A percentile compares a stretch with the other conserved stretches of the same genome.
phyloP scores from a whole-genome alignment of 768 basidiomycete genomes.

The Russula emetica region DNA sequence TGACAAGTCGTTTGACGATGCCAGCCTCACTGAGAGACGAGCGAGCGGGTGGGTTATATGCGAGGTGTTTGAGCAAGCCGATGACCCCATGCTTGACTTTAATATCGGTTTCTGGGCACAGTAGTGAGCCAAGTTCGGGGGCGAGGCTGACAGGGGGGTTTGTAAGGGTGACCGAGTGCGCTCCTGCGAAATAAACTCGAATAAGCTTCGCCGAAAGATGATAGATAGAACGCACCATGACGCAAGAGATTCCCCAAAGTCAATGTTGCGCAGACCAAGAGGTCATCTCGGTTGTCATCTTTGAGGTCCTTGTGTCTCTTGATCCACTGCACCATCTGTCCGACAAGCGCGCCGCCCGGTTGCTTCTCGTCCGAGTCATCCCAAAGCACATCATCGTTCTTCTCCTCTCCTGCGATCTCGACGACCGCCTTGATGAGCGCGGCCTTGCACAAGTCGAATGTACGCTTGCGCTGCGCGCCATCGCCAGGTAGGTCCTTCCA shows the following conservation, averaged over 20 bases:
- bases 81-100: conserved; percentile 88
- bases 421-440: conserved; percentile 83
- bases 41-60: conserved; percentile 58
- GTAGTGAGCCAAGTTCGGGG: conserved; percentile 56
- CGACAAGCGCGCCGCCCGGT: conserved; percentile 70
- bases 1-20: conserved; percentile 56
- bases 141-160: conserved; percentile 53
- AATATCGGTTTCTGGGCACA: conserved; percentile 61
- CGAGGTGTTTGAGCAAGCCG: conserved; percentile 82
- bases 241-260: conserved; percentile 78
- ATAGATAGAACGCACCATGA: conserved; percentile 48
- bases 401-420: conserved; percentile 78
- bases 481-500: conserved; percentile 54
- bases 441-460: conserved; percentile 78
- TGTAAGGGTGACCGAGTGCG: conserved; percentile 53
- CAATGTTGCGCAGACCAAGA: conserved; percentile 78
- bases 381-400: conserved; percentile 75
- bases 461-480: conserved; percentile 57
- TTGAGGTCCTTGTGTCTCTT: conserved; percentile 45
- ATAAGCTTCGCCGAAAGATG: conserved; percentile 3
- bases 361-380: conserved; percentile 50
- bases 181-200: conserved; percentile 40
- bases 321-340: conserved; percentile 73
- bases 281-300: conserved; percentile 56
- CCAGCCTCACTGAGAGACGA: conserved; percentile 54